phyloP scores from a whole-genome alignment of 2,329 filamentous ascomycete genomes.

The Grosmannia serpens region DNA sequence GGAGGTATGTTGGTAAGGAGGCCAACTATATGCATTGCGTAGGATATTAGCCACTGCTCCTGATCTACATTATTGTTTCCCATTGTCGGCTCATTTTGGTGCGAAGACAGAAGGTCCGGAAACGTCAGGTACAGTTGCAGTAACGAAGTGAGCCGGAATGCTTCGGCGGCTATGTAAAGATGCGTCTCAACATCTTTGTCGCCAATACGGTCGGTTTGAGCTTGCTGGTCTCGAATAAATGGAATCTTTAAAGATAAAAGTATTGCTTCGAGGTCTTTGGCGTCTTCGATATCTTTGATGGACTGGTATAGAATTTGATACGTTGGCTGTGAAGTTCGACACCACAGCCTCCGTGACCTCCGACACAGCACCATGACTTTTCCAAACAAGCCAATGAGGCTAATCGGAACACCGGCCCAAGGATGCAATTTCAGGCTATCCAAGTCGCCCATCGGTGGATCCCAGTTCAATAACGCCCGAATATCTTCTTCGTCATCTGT shows the following conservation, averaged over 20 bases:
- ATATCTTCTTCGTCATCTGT: slow-evolving; percentile 20
- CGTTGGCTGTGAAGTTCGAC: slow-evolving; percentile 13
- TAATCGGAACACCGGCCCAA: slow-evolving; percentile 26
- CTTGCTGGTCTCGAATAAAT: not conserved
- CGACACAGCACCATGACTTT: slow-evolving; percentile 25
- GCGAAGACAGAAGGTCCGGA: slow-evolving; percentile 10
- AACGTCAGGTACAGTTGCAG: slow-evolving; percentile 28
- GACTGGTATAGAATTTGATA: slow-evolving; percentile 15
- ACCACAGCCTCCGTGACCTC: slow-evolving; percentile 18
- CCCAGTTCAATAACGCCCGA: slow-evolving; percentile 9
- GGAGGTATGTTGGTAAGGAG: slow-evolving; percentile 11
- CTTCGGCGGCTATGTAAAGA: slow-evolving; percentile 24
- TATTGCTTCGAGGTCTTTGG: slow-evolving; percentile 22
- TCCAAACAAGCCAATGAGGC: slow-evolving; percentile 21
- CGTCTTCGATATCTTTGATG: slow-evolving; percentile 21
- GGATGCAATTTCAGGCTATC: slow-evolving; percentile 18
- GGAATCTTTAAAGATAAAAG: slow-evolving; percentile 19
- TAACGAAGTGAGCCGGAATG: slow-evolving; percentile 24
- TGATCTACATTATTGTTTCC: not conserved
- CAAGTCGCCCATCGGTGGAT: not conserved
- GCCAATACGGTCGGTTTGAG: not conserved
- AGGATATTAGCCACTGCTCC: slow-evolving; percentile 4
- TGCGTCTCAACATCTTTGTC: slow-evolving; percentile 21
- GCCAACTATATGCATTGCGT: slow-evolving; percentile 10
- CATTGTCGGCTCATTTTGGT: not conserved